Percentiles rank a stretch among this genome's conserved stretches.
Conservation (phyloP, 2,329 filamentous ascomycete genomes). For the Cladosporium austrohemisphaericum region DNA sequence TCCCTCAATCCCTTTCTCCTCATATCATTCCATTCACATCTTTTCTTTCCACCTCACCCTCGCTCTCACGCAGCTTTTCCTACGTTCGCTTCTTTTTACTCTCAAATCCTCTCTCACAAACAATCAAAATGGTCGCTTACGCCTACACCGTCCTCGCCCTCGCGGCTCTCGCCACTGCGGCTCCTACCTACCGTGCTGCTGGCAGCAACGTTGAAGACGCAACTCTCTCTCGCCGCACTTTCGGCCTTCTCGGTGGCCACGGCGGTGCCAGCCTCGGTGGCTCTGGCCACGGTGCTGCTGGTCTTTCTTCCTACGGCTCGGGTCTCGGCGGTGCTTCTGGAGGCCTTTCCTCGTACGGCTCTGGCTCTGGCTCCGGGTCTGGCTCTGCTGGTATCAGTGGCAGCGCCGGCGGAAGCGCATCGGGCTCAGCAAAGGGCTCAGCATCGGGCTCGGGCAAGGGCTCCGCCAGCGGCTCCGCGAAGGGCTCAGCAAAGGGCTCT, state of each 20-base stretch:
- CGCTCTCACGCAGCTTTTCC: neutral
- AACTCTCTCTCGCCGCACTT: neutral
- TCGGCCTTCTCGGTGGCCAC: neutral
- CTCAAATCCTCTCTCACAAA: neutral
- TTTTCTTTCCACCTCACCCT: too few species aligned
- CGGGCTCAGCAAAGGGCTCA: too few species aligned
- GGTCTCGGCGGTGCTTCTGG: too few species aligned
- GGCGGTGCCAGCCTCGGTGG: neutral
- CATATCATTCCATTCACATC: neutral
- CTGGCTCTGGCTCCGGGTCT: neutral
- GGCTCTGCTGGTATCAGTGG: too few species aligned
- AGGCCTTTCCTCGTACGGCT: too few species aligned
- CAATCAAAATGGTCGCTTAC: constrained; percentile 4
- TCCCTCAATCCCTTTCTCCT: too few species aligned
- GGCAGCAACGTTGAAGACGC: neutral
- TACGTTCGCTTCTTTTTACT: too few species aligned
- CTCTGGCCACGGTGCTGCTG: neutral
- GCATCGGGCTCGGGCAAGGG: too few species aligned
- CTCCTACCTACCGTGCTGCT: constrained; percentile 2
- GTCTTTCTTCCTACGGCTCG: neutral
- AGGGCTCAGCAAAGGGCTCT: too few species aligned
- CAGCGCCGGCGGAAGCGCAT: too few species aligned
- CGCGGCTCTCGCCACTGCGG: neutral
- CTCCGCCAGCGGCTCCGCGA: too few species aligned
- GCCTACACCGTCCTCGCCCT: neutral